Percentiles rank a stretch among this genome's conserved stretches.
phyloP scores from a whole-genome alignment of 805 yeast species.

The Metschnikowia hibisci region DNA sequence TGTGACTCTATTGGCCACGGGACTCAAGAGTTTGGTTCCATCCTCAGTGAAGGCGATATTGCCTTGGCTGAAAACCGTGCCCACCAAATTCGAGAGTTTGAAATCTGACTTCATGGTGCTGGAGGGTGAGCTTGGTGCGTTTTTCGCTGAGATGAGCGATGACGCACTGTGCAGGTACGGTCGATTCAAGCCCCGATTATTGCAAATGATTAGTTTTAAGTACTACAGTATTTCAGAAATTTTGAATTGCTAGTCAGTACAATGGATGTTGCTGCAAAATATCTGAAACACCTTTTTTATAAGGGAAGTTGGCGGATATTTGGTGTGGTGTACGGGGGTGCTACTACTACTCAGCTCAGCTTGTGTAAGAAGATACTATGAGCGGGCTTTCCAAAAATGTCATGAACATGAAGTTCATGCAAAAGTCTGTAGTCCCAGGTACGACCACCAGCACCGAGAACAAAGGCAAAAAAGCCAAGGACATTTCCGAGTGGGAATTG shows the following conservation, averaged over 20 bases:
- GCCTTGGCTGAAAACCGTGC: conserved; percentile 94
- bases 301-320: neutral
- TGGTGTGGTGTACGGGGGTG: conserved; percentile 2
- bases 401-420: conserved; percentile 74
- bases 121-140: conserved; percentile 4
- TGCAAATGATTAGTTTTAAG: neutral
- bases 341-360: neutral
- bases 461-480: conserved; percentile 38
- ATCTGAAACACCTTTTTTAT: too few relatives aligned
- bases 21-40: conserved; percentile 78
- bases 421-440: conserved; percentile 36
- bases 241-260: too few relatives aligned
- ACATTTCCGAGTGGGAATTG: conserved; percentile 50
- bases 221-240: too few relatives aligned
- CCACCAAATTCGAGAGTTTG: conserved; percentile 80
- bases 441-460: conserved; percentile 29
- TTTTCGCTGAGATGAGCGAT: conserved; percentile 18
- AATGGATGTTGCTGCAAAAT: too few relatives aligned
- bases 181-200: neutral
- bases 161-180: conserved; percentile 3
- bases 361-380: neutral
- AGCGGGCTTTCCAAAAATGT: conserved; percentile 56
- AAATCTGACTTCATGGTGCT: conserved; percentile 77
- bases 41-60: conserved; percentile 81
- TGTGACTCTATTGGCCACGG: conserved; percentile 91